Evolutionary conservation across 257 asterid species (phyloP).

Genomic region (Gentiana dahurica): DNA sequence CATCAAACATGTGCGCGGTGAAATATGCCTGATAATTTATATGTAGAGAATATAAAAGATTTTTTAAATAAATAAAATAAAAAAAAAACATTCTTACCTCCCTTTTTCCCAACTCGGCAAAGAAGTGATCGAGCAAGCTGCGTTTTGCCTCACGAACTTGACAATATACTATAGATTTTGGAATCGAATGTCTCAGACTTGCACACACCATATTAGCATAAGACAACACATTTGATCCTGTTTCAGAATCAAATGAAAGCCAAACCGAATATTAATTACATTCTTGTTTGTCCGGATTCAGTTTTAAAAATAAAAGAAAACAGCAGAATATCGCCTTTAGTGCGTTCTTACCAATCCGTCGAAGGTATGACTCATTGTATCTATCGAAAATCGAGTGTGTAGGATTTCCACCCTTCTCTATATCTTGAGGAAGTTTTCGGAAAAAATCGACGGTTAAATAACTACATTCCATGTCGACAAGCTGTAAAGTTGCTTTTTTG

Average conservation of each 20-base stretch:
- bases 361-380: slow-evolving; percentile 86
- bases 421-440: slow-evolving; percentile 98
- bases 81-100: slow-evolving; percentile 43
- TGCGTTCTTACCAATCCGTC: slow-evolving; percentile 63
- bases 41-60: too few species aligned
- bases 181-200: slow-evolving; percentile 85
- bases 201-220: slow-evolving; percentile 93
- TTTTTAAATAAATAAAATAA: too few species aligned
- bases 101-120: slow-evolving; percentile 69
- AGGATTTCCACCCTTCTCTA: slow-evolving; percentile 99
- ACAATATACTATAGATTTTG: slow-evolving; percentile 86
- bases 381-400: slow-evolving; percentile 93
- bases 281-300: too few species aligned
- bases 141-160: slow-evolving; percentile 99
- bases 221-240: slow-evolving; percentile 88
- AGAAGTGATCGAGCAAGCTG: slow-evolving; percentile 89
- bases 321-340: not conserved
- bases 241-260: not conserved
- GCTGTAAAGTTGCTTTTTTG: slow-evolving; percentile 85
- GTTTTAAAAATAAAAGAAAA: not conserved
- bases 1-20: not conserved
- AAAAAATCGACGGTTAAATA: slow-evolving; percentile 94
- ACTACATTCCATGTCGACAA: slow-evolving; percentile 91
- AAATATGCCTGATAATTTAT: too few species aligned
- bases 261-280: too few species aligned